Evolutionary conservation across 176 grass and related monocot genomes (phyloP).

Genomic region (Typha latifolia): DNA sequence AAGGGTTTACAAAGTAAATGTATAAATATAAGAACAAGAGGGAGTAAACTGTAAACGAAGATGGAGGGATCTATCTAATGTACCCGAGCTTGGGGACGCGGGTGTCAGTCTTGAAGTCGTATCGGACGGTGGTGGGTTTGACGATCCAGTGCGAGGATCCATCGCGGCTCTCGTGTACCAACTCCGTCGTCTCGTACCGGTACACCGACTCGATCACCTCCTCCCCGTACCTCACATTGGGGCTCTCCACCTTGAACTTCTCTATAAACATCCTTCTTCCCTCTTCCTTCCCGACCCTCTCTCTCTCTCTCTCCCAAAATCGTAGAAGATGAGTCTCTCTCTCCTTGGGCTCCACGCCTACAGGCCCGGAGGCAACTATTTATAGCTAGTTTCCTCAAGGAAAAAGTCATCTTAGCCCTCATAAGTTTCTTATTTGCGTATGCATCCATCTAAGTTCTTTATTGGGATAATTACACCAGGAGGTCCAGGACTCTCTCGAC

Average conservation of each 20-base stretch:
- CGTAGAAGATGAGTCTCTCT: no score
- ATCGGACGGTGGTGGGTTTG: constrained; percentile 66
- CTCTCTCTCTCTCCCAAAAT: background rate
- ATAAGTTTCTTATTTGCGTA: no score
- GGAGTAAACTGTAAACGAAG: background rate
- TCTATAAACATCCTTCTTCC: constrained; percentile 72
- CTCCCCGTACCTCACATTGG: constrained; percentile 57
- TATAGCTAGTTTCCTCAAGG: no score
- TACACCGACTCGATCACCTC: constrained; percentile 77
- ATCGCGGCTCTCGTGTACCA: constrained; percentile 80
- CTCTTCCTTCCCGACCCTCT: background rate
- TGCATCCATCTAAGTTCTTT: no score
- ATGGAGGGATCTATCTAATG: no score
- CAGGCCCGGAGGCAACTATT: no score
- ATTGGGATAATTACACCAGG: no score
- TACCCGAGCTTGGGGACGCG: constrained; percentile 86
- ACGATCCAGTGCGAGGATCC: constrained; percentile 73
- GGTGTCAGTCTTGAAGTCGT: constrained; percentile 73
- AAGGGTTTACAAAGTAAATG: background rate
- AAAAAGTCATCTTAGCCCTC: no score
- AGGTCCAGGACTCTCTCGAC: no score
- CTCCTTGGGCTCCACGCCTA: no score
- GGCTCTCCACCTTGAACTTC: constrained; percentile 91
- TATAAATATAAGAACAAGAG: background rate
- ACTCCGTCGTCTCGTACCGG: constrained; percentile 92